Base-by-base conservation (phyloP, 768 basidiomycete species). In the Suillus fuscotomentosus region DNA sequence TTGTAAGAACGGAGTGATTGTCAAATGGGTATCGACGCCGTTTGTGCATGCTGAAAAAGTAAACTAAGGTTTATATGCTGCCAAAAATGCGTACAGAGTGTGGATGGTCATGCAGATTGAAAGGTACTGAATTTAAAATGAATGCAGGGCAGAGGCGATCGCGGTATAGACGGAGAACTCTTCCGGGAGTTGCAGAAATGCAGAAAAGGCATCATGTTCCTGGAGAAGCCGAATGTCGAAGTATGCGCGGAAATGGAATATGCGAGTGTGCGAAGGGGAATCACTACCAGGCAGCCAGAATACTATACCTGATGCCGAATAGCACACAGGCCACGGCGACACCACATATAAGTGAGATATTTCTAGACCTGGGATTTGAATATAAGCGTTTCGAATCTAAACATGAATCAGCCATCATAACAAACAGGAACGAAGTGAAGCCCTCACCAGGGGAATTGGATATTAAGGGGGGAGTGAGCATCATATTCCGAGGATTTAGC, bases 401-500 rank as follows among this genome's bases (percentile, higher is more conserved):
- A 41, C 14, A 39, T 41, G 10, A 24, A 27, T 57, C 39, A 57
- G 56, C 39, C 24, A 57, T 57, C 14, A 22, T 20, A 41, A 41
- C 10, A 24, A 57, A 57, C 24, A 39, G 39, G 38, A 24, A 57
- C 24, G 9, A 57, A 57, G 39, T 10, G 1, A 15, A 17, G 24
- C 9, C 9, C 38, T 57, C 17, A 57, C 55, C 56, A 57, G 39
- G 24, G 39, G 56, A 7, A 57, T 57, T 24, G 17, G 15, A 17
- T 17, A 57, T 57, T 27, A 57, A 57, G 56, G 56, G 39, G 15
- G 17, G 39, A 6, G 39, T 11, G 39, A 57, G 71, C 41, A 70
- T 74, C 55, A 70, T 65, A 45, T 74, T 72, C 38, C 67, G 69
- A 27, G 76, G 74, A 59, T 74, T 71, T 9, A 69, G 62, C 0